Percentiles rank a stretch among this genome's conserved stretches.
Evolutionary conservation across 345 rosid species (phyloP).

Genomic region (Eucalyptus cloeziana): DNA sequence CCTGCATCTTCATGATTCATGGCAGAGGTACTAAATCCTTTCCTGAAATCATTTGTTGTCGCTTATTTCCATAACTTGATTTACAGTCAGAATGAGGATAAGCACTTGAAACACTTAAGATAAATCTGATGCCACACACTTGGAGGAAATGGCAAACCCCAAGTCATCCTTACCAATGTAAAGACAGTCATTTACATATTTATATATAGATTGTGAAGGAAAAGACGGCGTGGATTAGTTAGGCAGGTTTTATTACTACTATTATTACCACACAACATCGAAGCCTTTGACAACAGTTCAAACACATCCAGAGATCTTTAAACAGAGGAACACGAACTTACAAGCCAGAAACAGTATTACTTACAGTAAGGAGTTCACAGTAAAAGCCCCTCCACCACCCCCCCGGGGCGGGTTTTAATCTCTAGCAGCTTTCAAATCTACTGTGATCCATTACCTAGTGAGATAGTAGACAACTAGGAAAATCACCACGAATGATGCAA

Average conservation of each 20-base stretch:
- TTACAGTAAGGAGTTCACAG: neutral
- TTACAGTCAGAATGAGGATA: neutral
- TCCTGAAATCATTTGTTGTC: neutral
- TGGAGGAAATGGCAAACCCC: neutral
- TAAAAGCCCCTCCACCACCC: neutral
- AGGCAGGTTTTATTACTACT: neutral
- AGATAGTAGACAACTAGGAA: conserved; percentile 81
- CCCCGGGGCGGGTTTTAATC: neutral
- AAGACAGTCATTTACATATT: neutral
- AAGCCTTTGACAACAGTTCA: neutral
- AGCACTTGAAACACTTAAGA: neutral
- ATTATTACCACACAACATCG: neutral
- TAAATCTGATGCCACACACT: neutral
- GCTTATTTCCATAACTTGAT: neutral
- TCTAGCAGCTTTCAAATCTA: neutral
- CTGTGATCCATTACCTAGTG: conserved; percentile 33
- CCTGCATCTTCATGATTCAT: neutral
- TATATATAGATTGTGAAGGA: neutral
- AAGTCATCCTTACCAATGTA: neutral
- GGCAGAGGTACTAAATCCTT: neutral
- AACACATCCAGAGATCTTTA: neutral
- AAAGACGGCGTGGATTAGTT: neutral
- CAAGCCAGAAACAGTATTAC: neutral
- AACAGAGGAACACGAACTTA: neutral
- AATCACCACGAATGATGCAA: conserved; percentile 75